Percentiles rank a stretch among this genome's conserved stretches.
phyloP scores from a whole-genome alignment of 345 rosid genomes.

The Ceriops decandra region DNA sequence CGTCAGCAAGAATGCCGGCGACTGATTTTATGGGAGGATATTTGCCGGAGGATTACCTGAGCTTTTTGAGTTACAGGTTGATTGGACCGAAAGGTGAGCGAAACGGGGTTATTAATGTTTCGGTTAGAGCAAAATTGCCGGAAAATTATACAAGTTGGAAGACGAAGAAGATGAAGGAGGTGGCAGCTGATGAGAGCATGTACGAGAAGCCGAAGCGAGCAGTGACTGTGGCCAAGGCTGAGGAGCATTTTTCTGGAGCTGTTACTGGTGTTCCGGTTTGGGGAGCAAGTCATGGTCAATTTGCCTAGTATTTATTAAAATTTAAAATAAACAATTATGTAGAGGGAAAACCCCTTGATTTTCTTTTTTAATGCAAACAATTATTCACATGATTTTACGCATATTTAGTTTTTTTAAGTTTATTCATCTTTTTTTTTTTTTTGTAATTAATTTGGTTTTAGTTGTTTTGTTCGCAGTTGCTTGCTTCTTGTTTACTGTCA shows the following conservation, averaged over 20 bases:
- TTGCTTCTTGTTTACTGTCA: too few relatives aligned
- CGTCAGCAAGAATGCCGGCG: conserved; percentile 17
- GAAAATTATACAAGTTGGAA: conserved; percentile 3
- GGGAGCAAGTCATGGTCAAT: conserved; percentile 15
- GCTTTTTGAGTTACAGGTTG: conserved; percentile 31
- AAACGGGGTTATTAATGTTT: conserved; percentile 29
- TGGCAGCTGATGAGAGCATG: not conserved
- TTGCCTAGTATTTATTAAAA: not conserved
- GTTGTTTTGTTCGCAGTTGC: too few relatives aligned
- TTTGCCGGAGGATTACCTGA: conserved; percentile 19
- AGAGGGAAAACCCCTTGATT: too few relatives aligned
- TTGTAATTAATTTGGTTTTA: too few relatives aligned
- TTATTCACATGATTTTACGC: too few relatives aligned
- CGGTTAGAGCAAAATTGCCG: conserved; percentile 17
- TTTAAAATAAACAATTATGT: too few relatives aligned
- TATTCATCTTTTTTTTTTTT: too few relatives aligned
- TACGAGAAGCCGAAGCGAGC: conserved; percentile 11
- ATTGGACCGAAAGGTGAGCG: conserved; percentile 14
- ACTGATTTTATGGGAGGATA: conserved; percentile 28
- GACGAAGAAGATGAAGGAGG: conserved; percentile 8
- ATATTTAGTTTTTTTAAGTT: too few relatives aligned
- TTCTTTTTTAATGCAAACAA: too few relatives aligned
- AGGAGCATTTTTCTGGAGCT: conserved; percentile 16
- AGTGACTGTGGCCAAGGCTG: conserved; percentile 10
- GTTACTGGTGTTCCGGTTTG: conserved; percentile 53